Evolutionary conservation across 2,329 filamentous ascomycete genomes (phyloP).

Genomic region (Diaporthe sp.): DNA sequence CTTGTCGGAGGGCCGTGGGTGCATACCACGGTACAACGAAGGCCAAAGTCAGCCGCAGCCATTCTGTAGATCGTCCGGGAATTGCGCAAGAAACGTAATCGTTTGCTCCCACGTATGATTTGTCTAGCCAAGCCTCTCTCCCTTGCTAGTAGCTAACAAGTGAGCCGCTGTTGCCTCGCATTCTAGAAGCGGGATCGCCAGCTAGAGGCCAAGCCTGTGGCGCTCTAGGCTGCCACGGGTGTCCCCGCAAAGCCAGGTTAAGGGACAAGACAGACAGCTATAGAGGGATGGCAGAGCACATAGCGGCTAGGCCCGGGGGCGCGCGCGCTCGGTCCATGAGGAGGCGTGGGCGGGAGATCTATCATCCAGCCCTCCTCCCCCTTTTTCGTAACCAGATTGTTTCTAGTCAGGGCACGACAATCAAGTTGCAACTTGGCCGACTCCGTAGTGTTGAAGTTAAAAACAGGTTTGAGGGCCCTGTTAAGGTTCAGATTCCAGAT

Average conservation of each 20-base stretch:
- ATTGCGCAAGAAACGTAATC: not conserved
- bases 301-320: not conserved
- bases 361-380: not conserved
- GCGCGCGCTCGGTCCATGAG: not conserved
- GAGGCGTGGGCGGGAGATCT: not conserved
- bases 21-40: not conserved
- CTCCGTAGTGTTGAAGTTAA: not conserved
- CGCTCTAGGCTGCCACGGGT: not conserved
- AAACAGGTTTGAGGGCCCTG: not conserved
- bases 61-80: not conserved
- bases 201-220: not conserved
- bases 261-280: not conserved
- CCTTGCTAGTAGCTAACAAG: not conserved
- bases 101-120: not conserved
- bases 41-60: not conserved
- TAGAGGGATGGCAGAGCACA: not conserved
- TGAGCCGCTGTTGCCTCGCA: not conserved
- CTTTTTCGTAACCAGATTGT: not conserved
- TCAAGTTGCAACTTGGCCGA: conserved; percentile 20
- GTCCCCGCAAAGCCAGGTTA: not conserved
- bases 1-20: too few species aligned
- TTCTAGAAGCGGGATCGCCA: conserved; percentile 13
- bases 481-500: conserved; percentile 9
- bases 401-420: not conserved
- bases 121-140: not conserved